phyloP scores from a whole-genome alignment of 2,329 filamentous ascomycete genomes.

The Calonectria pteridis region DNA sequence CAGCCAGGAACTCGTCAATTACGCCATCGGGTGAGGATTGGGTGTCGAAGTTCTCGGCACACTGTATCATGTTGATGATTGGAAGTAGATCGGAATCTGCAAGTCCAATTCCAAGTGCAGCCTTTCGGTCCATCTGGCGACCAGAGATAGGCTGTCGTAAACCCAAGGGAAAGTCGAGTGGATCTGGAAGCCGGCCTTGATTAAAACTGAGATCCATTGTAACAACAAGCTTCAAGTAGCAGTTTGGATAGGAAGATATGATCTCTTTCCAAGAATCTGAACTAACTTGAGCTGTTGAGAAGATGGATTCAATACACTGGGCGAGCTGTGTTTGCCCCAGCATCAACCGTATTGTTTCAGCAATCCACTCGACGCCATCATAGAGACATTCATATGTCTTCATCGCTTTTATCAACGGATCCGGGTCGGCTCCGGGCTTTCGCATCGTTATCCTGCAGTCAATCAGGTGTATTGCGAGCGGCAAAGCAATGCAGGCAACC shows the following conservation, averaged over 20 bases:
- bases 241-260: not conserved
- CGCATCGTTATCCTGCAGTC: not conserved
- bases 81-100: not conserved
- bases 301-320: not conserved
- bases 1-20: not conserved
- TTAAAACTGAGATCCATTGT: conserved; percentile 8
- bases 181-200: not conserved
- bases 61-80: not conserved
- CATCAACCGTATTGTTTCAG: not conserved
- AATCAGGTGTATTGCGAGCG: not conserved
- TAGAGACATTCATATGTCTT: not conserved
- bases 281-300: not conserved
- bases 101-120: not conserved
- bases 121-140: not conserved
- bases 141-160: not conserved
- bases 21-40: not conserved
- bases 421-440: not conserved
- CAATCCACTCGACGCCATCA: not conserved
- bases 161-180: not conserved
- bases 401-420: not conserved
- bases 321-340: not conserved
- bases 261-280: not conserved
- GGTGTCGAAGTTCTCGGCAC: not conserved
- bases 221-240: not conserved
- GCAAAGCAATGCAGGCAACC: not conserved